Base-by-base conservation (phyloP, 2,329 filamentous ascomycete species). In the Pleoardoris graminearum region DNA sequence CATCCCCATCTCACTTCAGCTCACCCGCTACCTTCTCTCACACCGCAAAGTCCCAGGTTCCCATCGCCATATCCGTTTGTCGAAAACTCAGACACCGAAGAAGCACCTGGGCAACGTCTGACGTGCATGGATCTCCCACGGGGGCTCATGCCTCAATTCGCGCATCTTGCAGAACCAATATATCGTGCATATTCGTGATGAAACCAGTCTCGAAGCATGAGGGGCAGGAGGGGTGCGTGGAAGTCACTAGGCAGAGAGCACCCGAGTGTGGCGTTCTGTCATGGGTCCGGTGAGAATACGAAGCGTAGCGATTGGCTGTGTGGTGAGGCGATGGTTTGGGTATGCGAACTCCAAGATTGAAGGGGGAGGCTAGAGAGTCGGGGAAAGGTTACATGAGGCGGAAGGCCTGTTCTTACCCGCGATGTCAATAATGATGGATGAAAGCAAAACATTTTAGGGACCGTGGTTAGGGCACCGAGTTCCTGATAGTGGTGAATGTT, bases 201-300 rank as follows among this genome's bases (percentile, higher is more conserved):
- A 19, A 37, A 23, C 25, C 23, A 37, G 23, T 35, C 22, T 16
- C 36, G 17, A 21, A 17, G 27, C 16, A 21, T 21, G 23, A 47
- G 32, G 33, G 32, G 22, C 32, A 21, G n/a, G 23, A 25, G 17
- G 33, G n/a, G 22, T 21, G 23, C 33, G 16, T 47, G 33, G n/a
- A 37, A 8, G 33, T 47, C 22, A 47, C 32, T 36, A 46, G 32
- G 23, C 7, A n/a, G 33, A 16, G 16, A 8, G 42, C 29, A 47
- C 33, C 44, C 44, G 44, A 47, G 22, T 29, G 44, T 47, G 44
- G 44, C 44, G 44, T 21, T 30, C 16, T 47, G 44, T 47, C 44
- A 47, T 35, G 44, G 22, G 44, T 22, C 22, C 21, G 23, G 33
- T 19, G 7, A 3, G 44, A 23, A 36, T 36, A 37, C 33, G 32